Evolutionary conservation across 192 early-diverging fungal species (phyloP).

Genomic region (Gonapodya prolifera): DNA sequence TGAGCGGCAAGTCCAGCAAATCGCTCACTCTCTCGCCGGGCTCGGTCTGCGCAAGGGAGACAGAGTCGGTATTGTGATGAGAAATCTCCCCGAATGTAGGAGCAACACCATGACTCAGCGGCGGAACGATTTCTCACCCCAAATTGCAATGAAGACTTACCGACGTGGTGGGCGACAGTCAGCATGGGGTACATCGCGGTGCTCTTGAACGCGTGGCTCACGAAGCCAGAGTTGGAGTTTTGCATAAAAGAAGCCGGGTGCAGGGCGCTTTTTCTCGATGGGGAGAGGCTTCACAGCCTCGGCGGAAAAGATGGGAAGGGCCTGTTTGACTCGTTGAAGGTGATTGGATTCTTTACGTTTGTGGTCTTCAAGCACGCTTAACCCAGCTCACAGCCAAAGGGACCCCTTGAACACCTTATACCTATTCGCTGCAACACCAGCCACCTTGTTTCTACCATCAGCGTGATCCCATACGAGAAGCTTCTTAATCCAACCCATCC

Average conservation of each 20-base stretch:
- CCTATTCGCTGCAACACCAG: not conserved
- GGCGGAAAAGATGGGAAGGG: not conserved
- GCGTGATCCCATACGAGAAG: not conserved
- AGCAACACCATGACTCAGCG: not conserved
- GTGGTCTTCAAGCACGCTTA: no score
- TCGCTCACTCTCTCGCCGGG: not conserved
- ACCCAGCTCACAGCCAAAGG: not conserved
- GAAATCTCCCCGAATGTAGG: not conserved
- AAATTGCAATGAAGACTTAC: not conserved
- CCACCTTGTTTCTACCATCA: not conserved
- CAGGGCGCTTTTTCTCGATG: not conserved
- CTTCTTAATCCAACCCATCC: not conserved
- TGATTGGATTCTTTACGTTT: not conserved
- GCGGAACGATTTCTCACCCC: not conserved
- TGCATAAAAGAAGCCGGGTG: not conserved
- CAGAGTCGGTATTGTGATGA: not conserved
- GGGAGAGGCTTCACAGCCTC: not conserved
- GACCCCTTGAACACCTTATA: not conserved
- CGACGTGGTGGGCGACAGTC: not conserved
- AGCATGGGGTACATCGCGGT: not conserved
- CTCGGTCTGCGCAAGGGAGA: not conserved
- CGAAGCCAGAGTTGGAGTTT: not conserved
- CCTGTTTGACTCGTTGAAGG: not conserved
- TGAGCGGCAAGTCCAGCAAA: not conserved
- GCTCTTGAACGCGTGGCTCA: not conserved